Conservation (phyloP, 164 flowering plant genomes). For the Kingdonia uniflora region DNA sequence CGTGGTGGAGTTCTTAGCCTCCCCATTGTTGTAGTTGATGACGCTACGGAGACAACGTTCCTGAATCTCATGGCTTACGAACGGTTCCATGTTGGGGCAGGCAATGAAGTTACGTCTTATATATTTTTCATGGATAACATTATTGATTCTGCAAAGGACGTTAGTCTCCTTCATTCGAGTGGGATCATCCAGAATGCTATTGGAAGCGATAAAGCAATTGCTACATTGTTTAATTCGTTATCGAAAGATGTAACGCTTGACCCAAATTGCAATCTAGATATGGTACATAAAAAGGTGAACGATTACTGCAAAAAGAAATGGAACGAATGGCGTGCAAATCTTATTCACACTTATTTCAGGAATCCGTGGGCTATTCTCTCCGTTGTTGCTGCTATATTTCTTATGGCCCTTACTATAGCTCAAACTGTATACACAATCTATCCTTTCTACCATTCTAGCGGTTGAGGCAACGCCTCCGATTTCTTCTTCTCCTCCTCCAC, state of each 20-base stretch:
- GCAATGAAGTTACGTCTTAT: conserved; percentile 42
- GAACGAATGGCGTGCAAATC: conserved; percentile 42
- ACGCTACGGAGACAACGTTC: conserved; percentile 35
- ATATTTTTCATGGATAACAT: conserved; percentile 50
- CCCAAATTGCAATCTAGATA: conserved; percentile 21
- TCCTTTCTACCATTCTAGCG: conserved; percentile 12
- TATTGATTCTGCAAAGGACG: conserved; percentile 37
- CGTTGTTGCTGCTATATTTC: conserved; percentile 35
- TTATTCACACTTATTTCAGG: conserved; percentile 40
- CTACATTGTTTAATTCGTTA: conserved; percentile 39
- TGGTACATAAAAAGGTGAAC: conserved; percentile 29
- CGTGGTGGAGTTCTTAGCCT: conserved; percentile 31
- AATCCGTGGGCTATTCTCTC: conserved; percentile 51
- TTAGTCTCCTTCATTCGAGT: conserved; percentile 23
- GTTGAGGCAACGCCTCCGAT: too few relatives aligned
- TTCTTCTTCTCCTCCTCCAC: background rate
- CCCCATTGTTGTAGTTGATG: conserved; percentile 33
- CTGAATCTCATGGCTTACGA: conserved; percentile 54
- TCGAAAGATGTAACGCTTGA: conserved; percentile 38
- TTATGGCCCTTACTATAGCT: conserved; percentile 32
- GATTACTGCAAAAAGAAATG: conserved; percentile 32
- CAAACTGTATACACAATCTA: conserved; percentile 34
- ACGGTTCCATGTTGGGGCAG: conserved; percentile 40
- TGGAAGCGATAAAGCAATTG: conserved; percentile 50
- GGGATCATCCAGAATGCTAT: conserved; percentile 39